Evolutionary conservation across 495 filamentous ascomycete genomes (phyloP).

Genomic region (Rhypophila decipiens): DNA sequence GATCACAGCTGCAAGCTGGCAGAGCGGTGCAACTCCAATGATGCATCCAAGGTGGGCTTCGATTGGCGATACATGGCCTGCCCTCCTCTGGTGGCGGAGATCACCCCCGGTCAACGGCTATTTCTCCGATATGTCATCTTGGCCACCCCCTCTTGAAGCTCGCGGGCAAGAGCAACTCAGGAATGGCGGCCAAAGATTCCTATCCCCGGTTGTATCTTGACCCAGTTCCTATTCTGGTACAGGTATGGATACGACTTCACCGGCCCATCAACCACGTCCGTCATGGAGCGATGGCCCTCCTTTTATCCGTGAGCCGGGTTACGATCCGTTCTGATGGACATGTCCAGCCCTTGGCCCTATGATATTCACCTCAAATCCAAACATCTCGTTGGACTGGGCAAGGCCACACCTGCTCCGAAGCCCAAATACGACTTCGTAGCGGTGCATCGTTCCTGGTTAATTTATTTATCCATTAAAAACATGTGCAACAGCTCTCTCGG

Average conservation of each 20-base stretch:
- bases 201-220: background rate
- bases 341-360: slow-evolving; percentile 13
- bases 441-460: slow-evolving; percentile 13
- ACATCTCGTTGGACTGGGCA: slow-evolving; percentile 7
- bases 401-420: slow-evolving; percentile 11
- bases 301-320: slow-evolving; percentile 18
- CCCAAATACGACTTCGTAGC: slow-evolving; percentile 11
- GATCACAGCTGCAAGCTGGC: too few species aligned
- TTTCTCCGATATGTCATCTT: too few species aligned
- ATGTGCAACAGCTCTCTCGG: background rate
- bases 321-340: slow-evolving; percentile 7
- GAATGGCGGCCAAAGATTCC: slow-evolving; percentile 1
- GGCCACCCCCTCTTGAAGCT: too few species aligned
- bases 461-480: slow-evolving; percentile 24
- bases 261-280: background rate
- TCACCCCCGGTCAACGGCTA: too few species aligned
- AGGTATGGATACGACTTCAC: slow-evolving; percentile 1
- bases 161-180: too few species aligned
- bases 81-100: too few species aligned
- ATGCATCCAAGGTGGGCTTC: too few species aligned
- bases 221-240: background rate
- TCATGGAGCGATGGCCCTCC: background rate
- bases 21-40: too few species aligned
- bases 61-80: too few species aligned
- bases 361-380: slow-evolving; percentile 4